phyloP scores from a whole-genome alignment of 768 basidiomycete genomes.

The Leccinum rimulosum region DNA sequence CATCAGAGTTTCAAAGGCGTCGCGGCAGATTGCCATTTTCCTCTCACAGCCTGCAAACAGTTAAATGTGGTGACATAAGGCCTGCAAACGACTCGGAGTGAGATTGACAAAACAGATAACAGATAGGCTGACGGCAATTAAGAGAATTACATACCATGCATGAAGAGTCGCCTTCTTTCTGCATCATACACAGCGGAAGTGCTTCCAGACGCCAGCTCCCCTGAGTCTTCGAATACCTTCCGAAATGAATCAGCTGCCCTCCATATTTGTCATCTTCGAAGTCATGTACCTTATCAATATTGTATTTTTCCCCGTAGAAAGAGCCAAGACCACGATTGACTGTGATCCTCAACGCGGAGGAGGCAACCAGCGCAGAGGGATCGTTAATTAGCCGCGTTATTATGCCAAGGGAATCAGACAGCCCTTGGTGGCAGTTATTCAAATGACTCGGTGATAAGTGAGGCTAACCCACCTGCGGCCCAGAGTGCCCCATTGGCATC shows the following conservation, averaged over 20 bases:
- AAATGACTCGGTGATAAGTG: background rate
- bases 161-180: conserved; percentile 46
- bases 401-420: conserved; percentile 40
- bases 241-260: conserved; percentile 6
- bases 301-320: conserved; percentile 60
- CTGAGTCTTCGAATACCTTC: conserved; percentile 69
- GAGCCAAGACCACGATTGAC: conserved; percentile 49
- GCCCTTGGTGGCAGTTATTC: conserved; percentile 29
- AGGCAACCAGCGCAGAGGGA: conserved; percentile 42
- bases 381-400: conserved; percentile 41
- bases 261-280: background rate
- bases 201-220: conserved; percentile 50
- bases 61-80: conserved; percentile 34
- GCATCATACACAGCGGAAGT: conserved; percentile 60
- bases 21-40: background rate
- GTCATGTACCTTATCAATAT: conserved; percentile 50
- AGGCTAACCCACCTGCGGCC: conserved; percentile 48
- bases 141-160: conserved; percentile 48
- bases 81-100: conserved; percentile 27
- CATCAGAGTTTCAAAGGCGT: conserved; percentile 3
- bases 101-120: conserved; percentile 2
- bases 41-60: conserved; percentile 30
- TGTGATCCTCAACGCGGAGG: conserved; percentile 50
- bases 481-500: conserved; percentile 61
- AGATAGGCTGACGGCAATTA: conserved; percentile 1